These are phyloP conservation scores for Ilex paraguariensis DNA, from an alignment of 305 asterid species.

Conservation along the genomic window DNA sequence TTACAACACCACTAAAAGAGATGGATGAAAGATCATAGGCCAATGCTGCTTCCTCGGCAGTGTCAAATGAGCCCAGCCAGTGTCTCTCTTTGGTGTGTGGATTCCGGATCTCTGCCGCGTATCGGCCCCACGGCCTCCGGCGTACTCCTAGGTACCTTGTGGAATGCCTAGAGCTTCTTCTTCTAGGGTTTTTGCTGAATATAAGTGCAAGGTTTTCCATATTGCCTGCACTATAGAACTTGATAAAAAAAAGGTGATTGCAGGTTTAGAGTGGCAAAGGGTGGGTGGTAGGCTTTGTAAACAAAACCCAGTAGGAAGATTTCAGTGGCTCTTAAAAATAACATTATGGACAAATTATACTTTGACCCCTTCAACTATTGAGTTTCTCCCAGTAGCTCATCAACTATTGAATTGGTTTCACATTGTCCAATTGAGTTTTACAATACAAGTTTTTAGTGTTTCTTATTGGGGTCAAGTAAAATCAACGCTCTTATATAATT, in stretches of 20 bases:
- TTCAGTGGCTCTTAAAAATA: too few species aligned
- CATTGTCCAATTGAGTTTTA: too few species aligned
- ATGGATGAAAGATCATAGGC: conserved; percentile 40
- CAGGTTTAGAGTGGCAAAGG: background rate
- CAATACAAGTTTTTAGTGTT: too few species aligned
- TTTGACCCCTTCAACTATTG: too few species aligned
- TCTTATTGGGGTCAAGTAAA: too few species aligned
- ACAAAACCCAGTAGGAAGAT: too few species aligned
- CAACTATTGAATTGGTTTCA: too few species aligned
- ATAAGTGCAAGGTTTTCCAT: conserved; percentile 22
- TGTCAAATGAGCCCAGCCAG: conserved; percentile 45
- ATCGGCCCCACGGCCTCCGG: conserved; percentile 42
- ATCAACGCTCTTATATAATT: too few species aligned
- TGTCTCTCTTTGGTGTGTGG: conserved; percentile 38
- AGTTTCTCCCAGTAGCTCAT: too few species aligned
- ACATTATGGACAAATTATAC: too few species aligned
- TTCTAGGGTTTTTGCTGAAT: conserved; percentile 14
- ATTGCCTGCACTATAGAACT: too few species aligned
- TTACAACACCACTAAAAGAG: conserved; percentile 29
- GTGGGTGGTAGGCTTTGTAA: too few species aligned
- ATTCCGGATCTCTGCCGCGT: conserved; percentile 37
- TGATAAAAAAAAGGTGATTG: background rate
- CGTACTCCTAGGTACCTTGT: conserved; percentile 36
- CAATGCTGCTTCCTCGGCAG: conserved; percentile 42
- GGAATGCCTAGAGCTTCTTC: conserved; percentile 29